Conservation (phyloP, 257 asterid species). For the Asclepias syriaca region DNA sequence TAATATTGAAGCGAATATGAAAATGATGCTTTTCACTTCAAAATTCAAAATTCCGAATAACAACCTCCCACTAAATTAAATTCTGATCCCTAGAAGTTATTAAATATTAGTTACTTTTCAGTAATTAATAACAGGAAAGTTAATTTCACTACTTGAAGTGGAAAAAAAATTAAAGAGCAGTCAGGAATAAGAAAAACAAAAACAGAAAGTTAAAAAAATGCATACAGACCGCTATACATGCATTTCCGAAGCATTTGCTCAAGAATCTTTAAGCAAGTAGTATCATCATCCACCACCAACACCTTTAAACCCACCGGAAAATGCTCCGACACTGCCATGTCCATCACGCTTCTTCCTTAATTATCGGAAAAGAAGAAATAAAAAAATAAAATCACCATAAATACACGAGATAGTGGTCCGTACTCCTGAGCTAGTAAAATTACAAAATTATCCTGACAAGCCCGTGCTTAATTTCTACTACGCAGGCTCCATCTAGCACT, state of each 20-base stretch:
- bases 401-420: background rate
- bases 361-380: background rate
- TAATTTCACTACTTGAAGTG: background rate
- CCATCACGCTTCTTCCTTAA: conserved; percentile 7
- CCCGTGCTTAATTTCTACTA: background rate
- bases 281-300: conserved; percentile 70
- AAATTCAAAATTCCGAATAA: background rate
- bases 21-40: background rate
- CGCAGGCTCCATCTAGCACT: background rate
- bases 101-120: background rate
- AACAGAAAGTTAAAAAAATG: no score
- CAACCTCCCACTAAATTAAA: background rate
- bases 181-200: background rate
- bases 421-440: background rate
- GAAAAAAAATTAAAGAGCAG: background rate
- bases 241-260: conserved; percentile 79
- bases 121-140: background rate
- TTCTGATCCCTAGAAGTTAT: background rate
- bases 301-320: conserved; percentile 79
- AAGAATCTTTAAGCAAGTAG: conserved; percentile 52
- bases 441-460: background rate
- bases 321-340: conserved; percentile 44
- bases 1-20: background rate
- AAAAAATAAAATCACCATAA: background rate
- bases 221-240: conserved; percentile 49